Conservation (phyloP, 1,284 basidiomycete genomes). For the Agroathelia rolfsii region DNA sequence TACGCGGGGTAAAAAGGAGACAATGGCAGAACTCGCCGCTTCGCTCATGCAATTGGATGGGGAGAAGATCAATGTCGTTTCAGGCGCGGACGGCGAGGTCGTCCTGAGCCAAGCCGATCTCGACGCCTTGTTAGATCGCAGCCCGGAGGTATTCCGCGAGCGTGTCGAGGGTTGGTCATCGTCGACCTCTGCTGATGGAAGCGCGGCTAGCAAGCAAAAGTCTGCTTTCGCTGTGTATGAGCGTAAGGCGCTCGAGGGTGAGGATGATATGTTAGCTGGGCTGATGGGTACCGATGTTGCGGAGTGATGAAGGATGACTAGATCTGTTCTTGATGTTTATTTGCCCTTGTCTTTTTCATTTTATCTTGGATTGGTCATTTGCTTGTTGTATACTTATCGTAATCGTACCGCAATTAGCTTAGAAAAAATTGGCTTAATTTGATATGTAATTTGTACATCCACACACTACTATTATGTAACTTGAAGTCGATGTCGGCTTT, state of each 20-base stretch:
- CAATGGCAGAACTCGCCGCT: constrained; percentile 75
- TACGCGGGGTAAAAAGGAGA: constrained; percentile 39
- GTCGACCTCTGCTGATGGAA: constrained; percentile 15
- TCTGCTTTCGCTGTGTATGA: constrained; percentile 82
- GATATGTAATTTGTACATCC: no score
- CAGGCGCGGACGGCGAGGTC: constrained; percentile 51
- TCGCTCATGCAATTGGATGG: constrained; percentile 74
- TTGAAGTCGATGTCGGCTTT: no score
- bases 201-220: constrained; percentile 24
- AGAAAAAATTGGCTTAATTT: no score
- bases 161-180: constrained; percentile 76
- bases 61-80: constrained; percentile 84
- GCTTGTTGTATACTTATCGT: no score
- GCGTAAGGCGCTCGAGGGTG: constrained; percentile 56
- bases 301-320: no score
- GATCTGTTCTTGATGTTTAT: no score
- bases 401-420: no score
- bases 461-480: no score
- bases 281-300: constrained; percentile 49
- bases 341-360: no score
- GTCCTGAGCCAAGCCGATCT: constrained; percentile 80
- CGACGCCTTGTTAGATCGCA: constrained; percentile 73
- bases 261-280: constrained; percentile 63
- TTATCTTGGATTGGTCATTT: no score
- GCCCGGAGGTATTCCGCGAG: constrained; percentile 68